Percentiles rank a stretch among this genome's conserved stretches.
Conservation (phyloP, 2,329 filamentous ascomycete genomes). For the Colletotrichum endophyticum region DNA sequence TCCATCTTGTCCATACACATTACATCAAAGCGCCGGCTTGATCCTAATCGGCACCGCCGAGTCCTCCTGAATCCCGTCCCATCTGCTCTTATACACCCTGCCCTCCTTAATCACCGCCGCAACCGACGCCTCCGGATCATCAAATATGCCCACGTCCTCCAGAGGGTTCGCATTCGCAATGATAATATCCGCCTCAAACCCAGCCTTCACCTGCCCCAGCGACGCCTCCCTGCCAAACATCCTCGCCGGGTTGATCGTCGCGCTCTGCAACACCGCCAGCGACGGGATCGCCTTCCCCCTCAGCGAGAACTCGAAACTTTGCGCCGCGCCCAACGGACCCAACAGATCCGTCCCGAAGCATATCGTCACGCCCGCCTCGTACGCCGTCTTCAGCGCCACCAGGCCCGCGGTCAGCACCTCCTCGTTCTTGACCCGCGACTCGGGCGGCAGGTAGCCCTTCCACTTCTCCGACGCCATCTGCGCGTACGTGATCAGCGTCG, state of each 20-base stretch:
- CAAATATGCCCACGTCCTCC: conserved; percentile 56
- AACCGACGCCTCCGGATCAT: conserved; percentile 47
- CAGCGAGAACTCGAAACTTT: conserved; percentile 36
- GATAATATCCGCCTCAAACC: conserved; percentile 58
- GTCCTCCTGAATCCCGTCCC: conserved; percentile 23
- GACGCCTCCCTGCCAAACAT: conserved; percentile 49
- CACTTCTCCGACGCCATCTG: conserved; percentile 51
- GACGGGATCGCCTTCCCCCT: conserved; percentile 26
- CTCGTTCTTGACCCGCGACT: conserved; percentile 52
- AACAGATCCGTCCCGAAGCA: conserved; percentile 55
- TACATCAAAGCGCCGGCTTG: neutral
- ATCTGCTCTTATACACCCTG: conserved; percentile 37
- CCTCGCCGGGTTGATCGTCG: conserved; percentile 52
- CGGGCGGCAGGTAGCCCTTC: conserved; percentile 46
- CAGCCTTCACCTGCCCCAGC: conserved; percentile 55
- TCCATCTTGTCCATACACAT: neutral
- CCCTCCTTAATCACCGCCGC: conserved; percentile 61
- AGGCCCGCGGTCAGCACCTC: conserved; percentile 53
- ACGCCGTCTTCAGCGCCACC: conserved; percentile 50
- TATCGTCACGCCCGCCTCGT: conserved; percentile 57
- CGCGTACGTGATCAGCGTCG: conserved; percentile 58
- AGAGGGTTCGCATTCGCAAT: conserved; percentile 58
- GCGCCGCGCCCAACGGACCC: conserved; percentile 32
- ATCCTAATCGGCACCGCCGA: conserved; percentile 10
- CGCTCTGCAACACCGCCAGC: conserved; percentile 31